These are phyloP conservation scores for Kluyveromyces siamensis DNA, from an alignment of 805 yeast species.

Conservation along the genomic window DNA sequence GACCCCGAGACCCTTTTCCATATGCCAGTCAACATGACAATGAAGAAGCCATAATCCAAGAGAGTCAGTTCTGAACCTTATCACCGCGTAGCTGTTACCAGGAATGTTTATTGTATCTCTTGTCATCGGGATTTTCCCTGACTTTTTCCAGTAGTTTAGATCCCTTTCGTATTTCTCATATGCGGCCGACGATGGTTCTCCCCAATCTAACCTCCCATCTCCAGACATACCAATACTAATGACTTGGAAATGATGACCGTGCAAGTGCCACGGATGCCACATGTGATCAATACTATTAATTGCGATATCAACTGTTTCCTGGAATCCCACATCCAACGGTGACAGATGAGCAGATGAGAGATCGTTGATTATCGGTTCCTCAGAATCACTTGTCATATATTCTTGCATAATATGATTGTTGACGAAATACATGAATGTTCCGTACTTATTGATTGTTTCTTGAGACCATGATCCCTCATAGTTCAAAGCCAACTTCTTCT, in stretches of 20 bases:
- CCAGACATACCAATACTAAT: conserved; percentile 38
- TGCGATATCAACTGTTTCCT: conserved; percentile 42
- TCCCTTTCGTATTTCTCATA: conserved; percentile 25
- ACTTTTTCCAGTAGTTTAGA: conserved; percentile 13
- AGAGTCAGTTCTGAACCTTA: conserved; percentile 52
- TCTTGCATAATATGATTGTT: conserved; percentile 48
- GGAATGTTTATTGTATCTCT: conserved; percentile 60
- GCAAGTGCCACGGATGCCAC: conserved; percentile 58
- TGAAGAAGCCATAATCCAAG: conserved; percentile 80
- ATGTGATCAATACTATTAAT: conserved; percentile 61
- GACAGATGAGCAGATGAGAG: conserved; percentile 35
- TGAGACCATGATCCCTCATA: conserved; percentile 48
- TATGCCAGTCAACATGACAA: conserved; percentile 69
- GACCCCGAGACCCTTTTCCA: conserved; percentile 52
- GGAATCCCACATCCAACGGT: conserved; percentile 37
- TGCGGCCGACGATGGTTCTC: conserved; percentile 34
- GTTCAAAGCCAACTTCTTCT: conserved; percentile 36
- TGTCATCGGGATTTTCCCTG: conserved; percentile 39
- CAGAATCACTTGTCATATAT: conserved; percentile 31
- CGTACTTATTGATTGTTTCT: conserved; percentile 22
- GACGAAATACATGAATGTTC: conserved; percentile 41
- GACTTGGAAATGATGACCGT: conserved; percentile 50
- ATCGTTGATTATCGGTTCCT: conserved; percentile 33
- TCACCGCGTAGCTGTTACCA: conserved; percentile 47
- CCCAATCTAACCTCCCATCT: conserved; percentile 30